Conservation (phyloP, 164 flowering plant genomes). For the Akebia trifoliata region DNA sequence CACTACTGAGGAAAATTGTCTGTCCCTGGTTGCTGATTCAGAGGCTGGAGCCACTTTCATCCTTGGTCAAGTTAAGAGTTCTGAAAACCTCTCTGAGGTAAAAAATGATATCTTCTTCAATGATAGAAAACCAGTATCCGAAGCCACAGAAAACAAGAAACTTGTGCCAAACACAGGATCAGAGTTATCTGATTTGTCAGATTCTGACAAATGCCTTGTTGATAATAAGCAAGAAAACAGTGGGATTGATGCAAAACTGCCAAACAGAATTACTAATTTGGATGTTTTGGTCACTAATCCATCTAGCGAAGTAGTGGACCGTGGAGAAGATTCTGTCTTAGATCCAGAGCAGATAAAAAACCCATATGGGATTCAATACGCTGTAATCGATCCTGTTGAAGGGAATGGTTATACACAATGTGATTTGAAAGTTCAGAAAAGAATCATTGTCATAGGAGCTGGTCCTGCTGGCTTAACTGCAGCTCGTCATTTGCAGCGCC, state of each 20-base stretch:
- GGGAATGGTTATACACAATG: conserved; percentile 15
- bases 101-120: conserved; percentile 23
- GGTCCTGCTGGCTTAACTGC: conserved; percentile 99
- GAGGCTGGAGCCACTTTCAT: conserved; percentile 64
- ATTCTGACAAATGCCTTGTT: conserved; percentile 21
- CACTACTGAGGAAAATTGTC: conserved; percentile 30
- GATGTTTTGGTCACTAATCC: conserved; percentile 21
- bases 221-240: conserved; percentile 22
- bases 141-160: conserved; percentile 15
- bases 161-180: conserved; percentile 15
- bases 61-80: conserved; percentile 42
- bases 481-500: conserved; percentile 94
- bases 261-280: conserved; percentile 10
- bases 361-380: conserved; percentile 15
- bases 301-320: conserved; percentile 21
- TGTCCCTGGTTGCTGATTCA: conserved; percentile 45
- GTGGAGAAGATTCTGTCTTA: conserved; percentile 13
- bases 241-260: conserved; percentile 19
- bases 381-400: conserved; percentile 14
- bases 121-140: conserved; percentile 22
- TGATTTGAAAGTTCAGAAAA: conserved; percentile 38
- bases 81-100: conserved; percentile 24
- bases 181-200: conserved; percentile 23
- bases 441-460: conserved; percentile 83
- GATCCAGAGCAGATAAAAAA: conserved; percentile 17